Percentiles rank a stretch among this genome's conserved stretches.
Evolutionary conservation across 768 basidiomycete species (phyloP).

Genomic region (Lactarius sp.): DNA sequence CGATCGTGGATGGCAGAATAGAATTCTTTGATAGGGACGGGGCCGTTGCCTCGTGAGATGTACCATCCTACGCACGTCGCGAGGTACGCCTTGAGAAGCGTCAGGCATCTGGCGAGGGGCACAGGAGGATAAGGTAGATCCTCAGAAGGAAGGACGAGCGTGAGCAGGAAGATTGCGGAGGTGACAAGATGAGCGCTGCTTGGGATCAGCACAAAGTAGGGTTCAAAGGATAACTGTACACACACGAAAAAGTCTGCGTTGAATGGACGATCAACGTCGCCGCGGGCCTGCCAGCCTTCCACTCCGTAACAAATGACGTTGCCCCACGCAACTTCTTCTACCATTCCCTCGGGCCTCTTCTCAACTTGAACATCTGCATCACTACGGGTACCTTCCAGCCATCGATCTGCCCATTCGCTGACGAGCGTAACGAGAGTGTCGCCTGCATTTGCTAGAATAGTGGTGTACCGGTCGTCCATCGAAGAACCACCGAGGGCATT

Average conservation of each 20-base stretch:
- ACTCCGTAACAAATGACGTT: slow-evolving; percentile 51
- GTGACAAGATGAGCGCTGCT: too few species aligned
- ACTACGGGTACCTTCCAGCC: slow-evolving; percentile 5
- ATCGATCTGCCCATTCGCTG: slow-evolving; percentile 26
- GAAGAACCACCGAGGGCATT: slow-evolving; percentile 13
- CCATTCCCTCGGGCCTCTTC: slow-evolving; percentile 44
- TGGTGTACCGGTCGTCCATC: slow-evolving; percentile 12
- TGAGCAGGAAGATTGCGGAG: too few species aligned
- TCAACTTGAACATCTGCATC: slow-evolving; percentile 22
- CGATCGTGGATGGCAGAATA: slow-evolving; percentile 30
- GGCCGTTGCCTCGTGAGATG: slow-evolving; percentile 32
- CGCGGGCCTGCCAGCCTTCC: slow-evolving; percentile 42
- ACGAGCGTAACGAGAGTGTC: slow-evolving; percentile 23
- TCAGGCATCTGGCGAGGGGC: slow-evolving; percentile 40
- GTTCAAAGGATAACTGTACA: too few species aligned
- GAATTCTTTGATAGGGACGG: slow-evolving; percentile 47
- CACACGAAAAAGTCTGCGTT: too few species aligned
- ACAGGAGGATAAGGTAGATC: slow-evolving; percentile 23
- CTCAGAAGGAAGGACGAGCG: too few species aligned
- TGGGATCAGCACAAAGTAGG: too few species aligned
- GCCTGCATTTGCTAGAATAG: slow-evolving; percentile 20
- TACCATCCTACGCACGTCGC: too few species aligned
- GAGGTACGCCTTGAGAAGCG: slow-evolving; percentile 31
- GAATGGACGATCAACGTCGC: slow-evolving; percentile 15
- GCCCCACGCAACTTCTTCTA: slow-evolving; percentile 62